Evolutionary conservation across 2,329 filamentous ascomycete genomes (phyloP).

Genomic region (Colletotrichum echinochloae): DNA sequence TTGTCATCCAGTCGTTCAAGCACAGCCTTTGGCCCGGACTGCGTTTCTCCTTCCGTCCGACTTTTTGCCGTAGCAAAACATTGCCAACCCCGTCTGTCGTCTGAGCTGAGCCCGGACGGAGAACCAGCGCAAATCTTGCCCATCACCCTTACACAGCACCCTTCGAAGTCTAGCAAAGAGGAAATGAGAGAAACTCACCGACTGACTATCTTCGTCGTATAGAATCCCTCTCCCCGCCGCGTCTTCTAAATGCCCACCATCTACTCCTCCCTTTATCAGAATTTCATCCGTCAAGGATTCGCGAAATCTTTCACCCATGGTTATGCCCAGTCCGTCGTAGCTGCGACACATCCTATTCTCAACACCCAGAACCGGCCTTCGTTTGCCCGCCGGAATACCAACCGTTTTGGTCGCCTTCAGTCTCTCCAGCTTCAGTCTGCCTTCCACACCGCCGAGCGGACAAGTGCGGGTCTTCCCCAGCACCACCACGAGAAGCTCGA

Average conservation of each 20-base stretch:
- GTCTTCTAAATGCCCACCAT: constrained; percentile 90
- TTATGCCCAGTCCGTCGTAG: constrained; percentile 97
- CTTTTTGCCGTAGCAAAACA: constrained; percentile 29
- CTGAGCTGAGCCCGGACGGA: constrained; percentile 32
- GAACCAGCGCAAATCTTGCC: constrained; percentile 26
- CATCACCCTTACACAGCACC: constrained; percentile 5
- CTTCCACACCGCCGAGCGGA: constrained; percentile 71
- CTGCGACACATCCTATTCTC: constrained; percentile 85
- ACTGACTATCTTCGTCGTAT: constrained; percentile 44
- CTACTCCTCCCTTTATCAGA: constrained; percentile 76
- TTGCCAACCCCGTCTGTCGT: constrained; percentile 5
- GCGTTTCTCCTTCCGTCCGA: constrained; percentile 13
- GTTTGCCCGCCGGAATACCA: constrained; percentile 69
- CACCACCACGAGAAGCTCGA: constrained; percentile 65
- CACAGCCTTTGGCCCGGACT: not conserved
- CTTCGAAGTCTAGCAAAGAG: not conserved
- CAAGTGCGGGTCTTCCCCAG: constrained; percentile 66
- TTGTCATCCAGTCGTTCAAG: not conserved
- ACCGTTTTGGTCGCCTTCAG: constrained; percentile 65
- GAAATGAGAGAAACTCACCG: not conserved
- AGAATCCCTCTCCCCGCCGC: constrained; percentile 70
- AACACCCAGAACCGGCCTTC: constrained; percentile 77
- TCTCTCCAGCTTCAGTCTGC: constrained; percentile 79
- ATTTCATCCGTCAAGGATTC: constrained; percentile 97
- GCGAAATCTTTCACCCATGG: constrained; percentile 97